Evolutionary conservation across 139 green algal species (phyloP), one percentile per base, ranked within the genome.

Genomic region (Picochlorum costavermella): DNA sequence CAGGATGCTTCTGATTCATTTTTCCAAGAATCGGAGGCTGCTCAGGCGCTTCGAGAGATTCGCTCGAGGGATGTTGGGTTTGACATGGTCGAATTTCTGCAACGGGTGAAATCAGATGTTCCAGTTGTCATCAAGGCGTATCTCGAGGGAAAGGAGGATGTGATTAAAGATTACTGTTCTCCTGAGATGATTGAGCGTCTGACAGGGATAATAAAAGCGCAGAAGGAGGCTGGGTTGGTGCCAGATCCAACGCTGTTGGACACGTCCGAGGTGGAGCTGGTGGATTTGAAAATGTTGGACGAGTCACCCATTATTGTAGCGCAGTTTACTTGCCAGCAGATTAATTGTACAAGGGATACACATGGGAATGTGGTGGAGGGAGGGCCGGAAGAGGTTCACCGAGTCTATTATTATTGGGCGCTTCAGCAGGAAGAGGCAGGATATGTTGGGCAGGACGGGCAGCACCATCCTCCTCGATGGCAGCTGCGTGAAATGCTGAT

Each of bases 341-440:
- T 94, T 65, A 91, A 91, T 61, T 93, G 84, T 79, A 80, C 78
- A 11, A 83, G 85, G n/a, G 90, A 96, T 76, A 84, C 83, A 67
- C 88, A 91, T 69, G 91, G 90, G 56, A 96, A 95, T 68, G 85
- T 97, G 12, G 74, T 93, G 29, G 91, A 97, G 13, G 91, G 89
- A 16, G 60, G 56, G 33, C 74, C 85, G 14, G 79, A 92, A 56
- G 79, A 80, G 60, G 88, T 95, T 50, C 85, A 92, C 50, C 68
- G 75, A 51, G 68, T 80, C 62, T 71, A 70, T 46, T 66, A 66
- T 12, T 45, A 68, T 48, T 65, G 56, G 65, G 53, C 55, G 87
- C 53, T 81, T 86, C 56, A 76, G 75, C 80, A 85, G 75, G 88
- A 94, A 67, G 67, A 72, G 33, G 28, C 69, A 9, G 77, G 77